A percentile compares a stretch with the other conserved stretches of the same genome.
Conservation (phyloP, 306 rosid species). For the Dicorynia guianensis region DNA sequence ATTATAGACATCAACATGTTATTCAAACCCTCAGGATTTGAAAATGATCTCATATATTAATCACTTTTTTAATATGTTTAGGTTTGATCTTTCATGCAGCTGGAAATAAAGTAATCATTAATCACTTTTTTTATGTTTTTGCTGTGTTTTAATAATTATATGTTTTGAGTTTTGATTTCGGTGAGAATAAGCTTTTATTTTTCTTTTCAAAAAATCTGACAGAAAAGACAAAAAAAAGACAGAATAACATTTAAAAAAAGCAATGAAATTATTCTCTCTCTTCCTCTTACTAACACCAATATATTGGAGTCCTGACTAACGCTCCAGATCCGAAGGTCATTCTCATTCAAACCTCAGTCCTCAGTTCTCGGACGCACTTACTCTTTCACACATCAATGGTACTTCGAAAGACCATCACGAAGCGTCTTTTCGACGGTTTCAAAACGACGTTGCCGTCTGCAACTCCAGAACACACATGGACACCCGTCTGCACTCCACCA, state of each 20-base stretch:
- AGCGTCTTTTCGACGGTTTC: slow-evolving; percentile 39
- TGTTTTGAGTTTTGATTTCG: too few relatives aligned
- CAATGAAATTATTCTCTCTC: slow-evolving; percentile 19
- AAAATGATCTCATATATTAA: too few relatives aligned
- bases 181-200: too few relatives aligned
- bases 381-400: slow-evolving; percentile 47
- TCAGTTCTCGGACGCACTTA: not conserved
- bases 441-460: slow-evolving; percentile 27
- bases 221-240: too few relatives aligned
- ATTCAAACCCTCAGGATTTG: too few relatives aligned
- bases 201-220: too few relatives aligned
- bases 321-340: not conserved
- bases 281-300: slow-evolving; percentile 29
- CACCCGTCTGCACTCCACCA: not conserved
- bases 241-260: not conserved
- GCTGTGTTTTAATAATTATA: too few relatives aligned
- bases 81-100: too few relatives aligned
- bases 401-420: slow-evolving; percentile 49
- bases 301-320: not conserved
- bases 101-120: too few relatives aligned
- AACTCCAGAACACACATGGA: not conserved
- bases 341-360: slow-evolving; percentile 23
- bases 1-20: too few relatives aligned
- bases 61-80: too few relatives aligned
- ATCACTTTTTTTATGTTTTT: too few relatives aligned